phyloP scores from a whole-genome alignment of 768 basidiomycete genomes.

The Termitomyces eurrhizus region DNA sequence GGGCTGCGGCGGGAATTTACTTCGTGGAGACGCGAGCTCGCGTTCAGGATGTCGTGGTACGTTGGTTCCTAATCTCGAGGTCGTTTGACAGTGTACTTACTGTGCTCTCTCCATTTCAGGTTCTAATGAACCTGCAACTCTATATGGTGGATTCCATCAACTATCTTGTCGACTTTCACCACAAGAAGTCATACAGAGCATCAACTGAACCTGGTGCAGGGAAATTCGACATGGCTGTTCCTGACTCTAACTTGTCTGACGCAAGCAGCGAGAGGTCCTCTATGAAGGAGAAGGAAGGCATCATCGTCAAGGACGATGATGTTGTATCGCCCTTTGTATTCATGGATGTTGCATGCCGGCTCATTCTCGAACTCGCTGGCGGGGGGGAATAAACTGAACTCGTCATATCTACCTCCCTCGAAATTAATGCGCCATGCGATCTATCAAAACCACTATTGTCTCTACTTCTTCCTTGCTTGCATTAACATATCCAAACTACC shows the following conservation, averaged over 20 bases:
- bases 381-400: slow-evolving; percentile 27
- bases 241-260: slow-evolving; percentile 45
- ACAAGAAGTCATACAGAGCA: slow-evolving; percentile 90
- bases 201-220: slow-evolving; percentile 63
- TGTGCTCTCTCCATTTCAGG: slow-evolving; percentile 36
- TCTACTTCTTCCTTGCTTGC: slow-evolving; percentile 3
- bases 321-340: slow-evolving; percentile 89
- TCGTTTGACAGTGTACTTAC: not conserved
- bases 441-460: not conserved
- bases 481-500: slow-evolving; percentile 2
- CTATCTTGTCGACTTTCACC: slow-evolving; percentile 97
- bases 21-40: slow-evolving; percentile 92
- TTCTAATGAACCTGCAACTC: slow-evolving; percentile 95
- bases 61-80: slow-evolving; percentile 24
- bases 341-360: slow-evolving; percentile 90
- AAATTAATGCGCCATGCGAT: not conserved
- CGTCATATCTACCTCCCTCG: not conserved
- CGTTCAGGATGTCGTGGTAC: slow-evolving; percentile 88
- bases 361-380: slow-evolving; percentile 92
- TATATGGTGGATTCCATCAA: slow-evolving; percentile 96
- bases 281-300: slow-evolving; percentile 48
- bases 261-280: slow-evolving; percentile 52
- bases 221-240: slow-evolving; percentile 63
- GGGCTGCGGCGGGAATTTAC: slow-evolving; percentile 75
- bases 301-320: slow-evolving; percentile 48